Percentiles rank a stretch among this genome's conserved stretches.
Conservation (phyloP, 108 stramenopile species). For the Cylindrotheca closterium region DNA sequence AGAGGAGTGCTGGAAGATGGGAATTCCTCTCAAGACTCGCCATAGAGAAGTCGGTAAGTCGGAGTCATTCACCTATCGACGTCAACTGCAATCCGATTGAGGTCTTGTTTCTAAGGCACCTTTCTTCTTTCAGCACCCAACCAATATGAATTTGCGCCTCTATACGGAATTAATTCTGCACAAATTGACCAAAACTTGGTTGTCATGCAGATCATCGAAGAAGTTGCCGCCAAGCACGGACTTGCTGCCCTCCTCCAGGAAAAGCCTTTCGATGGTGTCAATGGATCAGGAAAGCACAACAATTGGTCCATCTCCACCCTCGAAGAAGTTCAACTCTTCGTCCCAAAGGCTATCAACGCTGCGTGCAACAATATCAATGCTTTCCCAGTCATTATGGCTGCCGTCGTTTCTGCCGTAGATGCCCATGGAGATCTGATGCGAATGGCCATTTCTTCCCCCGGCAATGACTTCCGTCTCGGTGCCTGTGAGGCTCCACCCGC, state of each 20-base stretch:
- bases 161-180: slow-evolving; percentile 89
- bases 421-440: slow-evolving; percentile 96
- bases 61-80: too few relatives aligned
- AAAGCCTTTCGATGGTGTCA: slow-evolving; percentile 96
- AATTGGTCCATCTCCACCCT: slow-evolving; percentile 94
- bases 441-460: slow-evolving; percentile 88
- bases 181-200: slow-evolving; percentile 94
- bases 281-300: slow-evolving; percentile 97
- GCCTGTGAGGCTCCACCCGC: slow-evolving; percentile 97
- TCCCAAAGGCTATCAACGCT: slow-evolving; percentile 55
- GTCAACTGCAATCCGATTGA: too few relatives aligned
- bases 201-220: slow-evolving; percentile 97
- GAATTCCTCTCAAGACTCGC: slow-evolving; percentile 91
- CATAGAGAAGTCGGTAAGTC: slow-evolving; percentile 97
- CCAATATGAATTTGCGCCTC: slow-evolving; percentile 95
- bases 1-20: slow-evolving; percentile 86
- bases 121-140: too few relatives aligned
- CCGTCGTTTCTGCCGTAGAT: slow-evolving; percentile 88
- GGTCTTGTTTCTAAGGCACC: too few relatives aligned
- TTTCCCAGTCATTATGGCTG: slow-evolving; percentile 93
- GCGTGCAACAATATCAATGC: slow-evolving; percentile 72
- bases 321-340: slow-evolving; percentile 80
- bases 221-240: slow-evolving; percentile 88
- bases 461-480: slow-evolving; percentile 97
- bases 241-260: slow-evolving; percentile 92